These are phyloP conservation scores for Taphrina confusa DNA, from an alignment of 1,139 yeast genomes.

Conservation along the genomic window DNA sequence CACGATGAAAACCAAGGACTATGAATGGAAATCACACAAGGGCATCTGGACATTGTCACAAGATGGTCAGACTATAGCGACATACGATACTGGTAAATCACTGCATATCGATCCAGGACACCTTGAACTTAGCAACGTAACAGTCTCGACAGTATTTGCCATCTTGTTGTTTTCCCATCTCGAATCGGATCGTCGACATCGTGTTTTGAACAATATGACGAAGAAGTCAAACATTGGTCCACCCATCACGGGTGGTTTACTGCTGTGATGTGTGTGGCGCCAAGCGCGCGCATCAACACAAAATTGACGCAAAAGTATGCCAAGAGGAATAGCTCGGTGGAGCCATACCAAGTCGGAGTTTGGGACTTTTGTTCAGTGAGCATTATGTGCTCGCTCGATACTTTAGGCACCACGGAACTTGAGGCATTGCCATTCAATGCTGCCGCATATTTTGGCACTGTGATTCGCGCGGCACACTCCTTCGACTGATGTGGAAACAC, in stretches of 20 bases:
- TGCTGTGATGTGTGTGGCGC: too few relatives aligned
- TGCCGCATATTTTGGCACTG: too few relatives aligned
- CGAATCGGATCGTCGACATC: constrained; percentile 2
- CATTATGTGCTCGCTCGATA: too few relatives aligned
- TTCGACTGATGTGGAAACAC: too few relatives aligned
- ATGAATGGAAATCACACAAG: constrained; percentile 11
- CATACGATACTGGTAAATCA: constrained; percentile 1
- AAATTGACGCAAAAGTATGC: too few relatives aligned
- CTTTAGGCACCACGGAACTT: too few relatives aligned
- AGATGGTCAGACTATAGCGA: background rate
- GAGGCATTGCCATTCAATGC: too few relatives aligned
- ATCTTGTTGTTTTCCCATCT: constrained; percentile 1
- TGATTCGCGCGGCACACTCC: too few relatives aligned
- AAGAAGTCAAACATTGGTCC: constrained; percentile 2
- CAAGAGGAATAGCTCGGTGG: too few relatives aligned
- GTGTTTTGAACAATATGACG: constrained; percentile 2
- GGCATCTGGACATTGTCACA: constrained; percentile 10
- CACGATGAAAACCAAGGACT: background rate
- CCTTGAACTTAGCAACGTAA: background rate
- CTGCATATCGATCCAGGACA: background rate
- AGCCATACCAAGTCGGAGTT: too few relatives aligned
- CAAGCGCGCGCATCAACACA: too few relatives aligned
- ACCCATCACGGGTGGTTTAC: background rate
- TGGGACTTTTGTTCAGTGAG: too few relatives aligned
- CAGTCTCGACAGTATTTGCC: constrained; percentile 14